These are phyloP conservation scores for Erythrobasidium hasegawianum DNA, from an alignment of 1,284 basidiomycete species.

Conservation along the genomic window DNA sequence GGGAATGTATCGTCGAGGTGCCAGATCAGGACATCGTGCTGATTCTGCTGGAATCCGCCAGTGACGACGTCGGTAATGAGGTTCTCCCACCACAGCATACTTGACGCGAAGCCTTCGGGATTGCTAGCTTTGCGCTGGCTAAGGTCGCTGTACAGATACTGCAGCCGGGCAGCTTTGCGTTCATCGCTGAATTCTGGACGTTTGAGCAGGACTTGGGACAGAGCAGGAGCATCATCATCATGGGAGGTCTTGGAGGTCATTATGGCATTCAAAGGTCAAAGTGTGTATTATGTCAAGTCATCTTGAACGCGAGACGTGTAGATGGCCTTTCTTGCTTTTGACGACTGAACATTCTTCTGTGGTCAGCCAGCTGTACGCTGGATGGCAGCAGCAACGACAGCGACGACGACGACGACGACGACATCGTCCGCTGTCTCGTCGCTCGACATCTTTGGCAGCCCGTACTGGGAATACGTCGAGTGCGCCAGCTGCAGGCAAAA, in stretches of 20 bases:
- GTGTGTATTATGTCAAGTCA: not conserved
- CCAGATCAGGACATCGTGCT: constrained; percentile 39
- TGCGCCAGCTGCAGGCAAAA: constrained; percentile 27
- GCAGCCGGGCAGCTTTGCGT: constrained; percentile 14
- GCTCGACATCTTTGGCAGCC: not conserved
- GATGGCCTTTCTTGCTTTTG: constrained; percentile 1
- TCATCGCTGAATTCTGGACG: constrained; percentile 27
- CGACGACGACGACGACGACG: too few relatives aligned
- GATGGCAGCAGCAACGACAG: too few relatives aligned
- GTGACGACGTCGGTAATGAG: constrained; percentile 36
- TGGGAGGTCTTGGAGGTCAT: not conserved
- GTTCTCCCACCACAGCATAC: constrained; percentile 42
- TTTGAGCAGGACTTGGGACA: constrained; percentile 16
- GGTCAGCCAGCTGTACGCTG: not conserved
- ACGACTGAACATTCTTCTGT: not conserved
- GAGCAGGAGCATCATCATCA: not conserved
- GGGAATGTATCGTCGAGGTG: constrained; percentile 37
- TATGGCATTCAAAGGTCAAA: not conserved
- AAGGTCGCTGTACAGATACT: constrained; percentile 31
- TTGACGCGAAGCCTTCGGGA: constrained; percentile 41
- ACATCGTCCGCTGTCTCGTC: too few relatives aligned
- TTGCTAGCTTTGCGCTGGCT: constrained; percentile 32
- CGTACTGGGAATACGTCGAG: constrained; percentile 31
- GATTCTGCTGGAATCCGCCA: constrained; percentile 27
- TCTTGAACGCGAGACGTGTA: not conserved